Base-by-base conservation (phyloP, 208 protist species). In the Leishmania braziliensis region DNA sequence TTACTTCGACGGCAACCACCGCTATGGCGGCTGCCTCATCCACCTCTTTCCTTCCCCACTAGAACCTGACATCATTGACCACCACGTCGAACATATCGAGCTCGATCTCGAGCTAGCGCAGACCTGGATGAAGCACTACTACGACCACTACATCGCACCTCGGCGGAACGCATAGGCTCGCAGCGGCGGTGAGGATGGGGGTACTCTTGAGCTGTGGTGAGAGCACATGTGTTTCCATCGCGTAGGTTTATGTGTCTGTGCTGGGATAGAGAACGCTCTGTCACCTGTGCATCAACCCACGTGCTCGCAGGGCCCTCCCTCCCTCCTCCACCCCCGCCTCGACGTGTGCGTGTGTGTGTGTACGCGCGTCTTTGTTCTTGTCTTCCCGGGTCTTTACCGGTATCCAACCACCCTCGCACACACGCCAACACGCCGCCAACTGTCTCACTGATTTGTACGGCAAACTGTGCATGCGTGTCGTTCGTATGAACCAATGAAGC, bases 71-170 rank as follows among this genome's bases (percentile, higher is more conserved):
- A 72, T 96, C 53, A 95, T 97, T 81, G 92, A 95, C 56, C 87
- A 96, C 79, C 87, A 95, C 53, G 90, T 96, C 53, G 84, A 96
- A 62, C 91, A 95, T 81, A 88, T 97, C 63, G 92, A 95, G 71
- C 78, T 97, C 23, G 94, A 97, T 75, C 80, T 94, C 20, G 91
- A 97, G 58, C 86, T 97, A 6, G 94, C 94, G 33, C 80, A 87
- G 75, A 79, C 54, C 12, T 97, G 92, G 91, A 92, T 95, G 90
- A 93, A 96, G 79, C 94, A 97, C 85, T 97, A 97, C 82, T 95
- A 94, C 78, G 92, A 95, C 63, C 87, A 95, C 74, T 95, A 93
- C 70, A 75, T 95, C 29, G 86, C 88, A 23, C 92, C 91, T 14
- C 83, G 84, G 33, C 85, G 86, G 83, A 84, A 23, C 26, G 62